These are phyloP conservation scores for Purpureocillium takamizusanense DNA, from an alignment of 2,329 filamentous ascomycete genomes.

Conservation along the genomic window DNA sequence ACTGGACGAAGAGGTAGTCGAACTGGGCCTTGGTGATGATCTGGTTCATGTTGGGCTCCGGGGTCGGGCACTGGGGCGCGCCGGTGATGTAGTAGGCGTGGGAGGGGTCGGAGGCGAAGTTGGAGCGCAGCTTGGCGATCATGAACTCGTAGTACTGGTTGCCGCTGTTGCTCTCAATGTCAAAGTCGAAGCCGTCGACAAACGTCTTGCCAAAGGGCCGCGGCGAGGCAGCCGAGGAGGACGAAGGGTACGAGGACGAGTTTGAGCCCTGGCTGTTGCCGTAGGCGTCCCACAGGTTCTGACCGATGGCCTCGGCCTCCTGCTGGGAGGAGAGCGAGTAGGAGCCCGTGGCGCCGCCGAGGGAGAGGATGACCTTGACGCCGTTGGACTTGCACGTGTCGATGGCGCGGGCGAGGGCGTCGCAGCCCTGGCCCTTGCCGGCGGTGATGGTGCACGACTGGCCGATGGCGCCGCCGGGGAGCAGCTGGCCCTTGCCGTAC, in stretches of 20 bases:
- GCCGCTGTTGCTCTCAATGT: slow-evolving; percentile 12
- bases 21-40: slow-evolving; percentile 23
- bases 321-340: slow-evolving; percentile 10
- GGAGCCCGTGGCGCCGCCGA: slow-evolving; percentile 9
- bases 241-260: slow-evolving; percentile 9
- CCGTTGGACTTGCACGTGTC: slow-evolving; percentile 12
- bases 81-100: slow-evolving; percentile 33
- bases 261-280: slow-evolving; percentile 6
- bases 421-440: slow-evolving; percentile 20
- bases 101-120: slow-evolving; percentile 8
- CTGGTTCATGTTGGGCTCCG: slow-evolving; percentile 27
- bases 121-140: slow-evolving; percentile 11
- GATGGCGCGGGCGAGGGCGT: slow-evolving; percentile 9
- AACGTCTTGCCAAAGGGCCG: slow-evolving; percentile 2
- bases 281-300: slow-evolving; percentile 13
- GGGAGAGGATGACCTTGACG: slow-evolving; percentile 11
- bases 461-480: slow-evolving; percentile 29
- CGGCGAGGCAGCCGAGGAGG: no score
- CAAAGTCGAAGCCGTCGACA: slow-evolving; percentile 14
- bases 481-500: slow-evolving; percentile 24
- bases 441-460: slow-evolving; percentile 24
- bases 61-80: slow-evolving; percentile 31
- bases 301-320: slow-evolving; percentile 12
- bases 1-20: slow-evolving; percentile 33
- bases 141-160: slow-evolving; percentile 11